Base-by-base conservation (phyloP, 2,329 filamentous ascomycete species). In the Fusarium oxysporum region DNA sequence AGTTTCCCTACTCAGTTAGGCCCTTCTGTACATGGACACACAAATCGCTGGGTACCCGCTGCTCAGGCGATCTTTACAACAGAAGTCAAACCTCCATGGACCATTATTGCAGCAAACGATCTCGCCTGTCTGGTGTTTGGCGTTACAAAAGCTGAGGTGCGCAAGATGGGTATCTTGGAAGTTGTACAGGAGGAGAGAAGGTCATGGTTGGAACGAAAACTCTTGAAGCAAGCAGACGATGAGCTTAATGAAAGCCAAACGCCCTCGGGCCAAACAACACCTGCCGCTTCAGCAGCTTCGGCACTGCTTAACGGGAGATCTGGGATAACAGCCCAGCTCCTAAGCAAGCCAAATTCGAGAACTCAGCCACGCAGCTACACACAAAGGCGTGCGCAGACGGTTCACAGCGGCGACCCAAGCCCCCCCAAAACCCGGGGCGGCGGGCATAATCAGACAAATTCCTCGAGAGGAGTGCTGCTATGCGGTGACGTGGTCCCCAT, bases 401-500 rank as follows among this genome's bases (percentile, higher is more conserved):
- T 90, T 4, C 88, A 90, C 76, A 88, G 85, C 64, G 88, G 87
- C 40, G 87, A 90, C 68, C 82, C 85, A 10, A 87, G 83, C 48
- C 85, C 86, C 8, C 84, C 87, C 45, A 90, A 91, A 80, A 84
- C 90, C 59, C 81, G 86, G 19, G 82, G 85, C 16, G 81, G 85
- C 35, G 81, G 85, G 76, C 88, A 95, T 75, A 92, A 95, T 77
- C 87, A 90, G 58, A 90, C 88, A 73, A 92, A 89, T 76, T 95
- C 93, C 73, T 97, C 94, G 30, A 89, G 95, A 76, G 96, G 96
- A 6, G 96, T 99, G 32, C 83, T 99, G 58, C 87, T 99, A 3
- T 99, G 96, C 76, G 96, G 96, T 47, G 96, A 99, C 80, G 96
- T 99, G n/a, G 94, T 99, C 23, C 96, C 96, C 0, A 99, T 99